Conservation (phyloP, 208 protist species). For the Trichomonas vaginalis region DNA sequence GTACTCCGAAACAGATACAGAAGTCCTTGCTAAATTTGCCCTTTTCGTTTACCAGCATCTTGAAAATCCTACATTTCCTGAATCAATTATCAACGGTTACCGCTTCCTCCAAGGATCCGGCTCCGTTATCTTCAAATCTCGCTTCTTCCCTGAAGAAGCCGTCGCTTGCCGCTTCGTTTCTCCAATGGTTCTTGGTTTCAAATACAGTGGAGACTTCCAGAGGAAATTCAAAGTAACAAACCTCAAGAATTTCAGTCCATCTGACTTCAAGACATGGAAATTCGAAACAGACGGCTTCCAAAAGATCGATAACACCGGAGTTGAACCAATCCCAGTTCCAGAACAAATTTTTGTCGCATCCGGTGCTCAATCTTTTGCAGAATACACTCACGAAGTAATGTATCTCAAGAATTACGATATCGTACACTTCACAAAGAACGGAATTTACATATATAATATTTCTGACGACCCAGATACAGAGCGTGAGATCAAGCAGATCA, state of each 20-base stretch:
- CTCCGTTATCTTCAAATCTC: neutral
- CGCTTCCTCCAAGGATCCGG: neutral
- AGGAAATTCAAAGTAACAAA: neutral
- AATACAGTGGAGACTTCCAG: neutral
- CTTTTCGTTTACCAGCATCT: neutral
- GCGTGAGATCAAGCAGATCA: neutral
- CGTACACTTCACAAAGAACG: slow-evolving; percentile 1
- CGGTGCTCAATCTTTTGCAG: neutral
- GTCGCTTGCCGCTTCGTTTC: neutral
- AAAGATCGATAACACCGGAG: neutral
- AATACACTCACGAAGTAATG: neutral
- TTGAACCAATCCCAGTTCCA: neutral
- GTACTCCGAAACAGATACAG: neutral
- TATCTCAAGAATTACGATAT: neutral
- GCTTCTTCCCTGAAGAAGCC: neutral
- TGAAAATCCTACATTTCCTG: neutral
- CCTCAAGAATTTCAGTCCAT: neutral
- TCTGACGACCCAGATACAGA: neutral
- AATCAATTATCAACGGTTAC: neutral
- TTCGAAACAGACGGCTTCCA: neutral
- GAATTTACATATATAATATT: neutral
- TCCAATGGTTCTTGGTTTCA: neutral
- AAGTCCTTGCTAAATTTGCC: neutral
- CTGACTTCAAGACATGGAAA: neutral
- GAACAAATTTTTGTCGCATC: neutral